A percentile compares a stretch with the other conserved stretches of the same genome.
These are phyloP conservation scores for Geotrichum histeridarum DNA, from an alignment of 1,139 yeast species.

Conservation along the genomic window DNA sequence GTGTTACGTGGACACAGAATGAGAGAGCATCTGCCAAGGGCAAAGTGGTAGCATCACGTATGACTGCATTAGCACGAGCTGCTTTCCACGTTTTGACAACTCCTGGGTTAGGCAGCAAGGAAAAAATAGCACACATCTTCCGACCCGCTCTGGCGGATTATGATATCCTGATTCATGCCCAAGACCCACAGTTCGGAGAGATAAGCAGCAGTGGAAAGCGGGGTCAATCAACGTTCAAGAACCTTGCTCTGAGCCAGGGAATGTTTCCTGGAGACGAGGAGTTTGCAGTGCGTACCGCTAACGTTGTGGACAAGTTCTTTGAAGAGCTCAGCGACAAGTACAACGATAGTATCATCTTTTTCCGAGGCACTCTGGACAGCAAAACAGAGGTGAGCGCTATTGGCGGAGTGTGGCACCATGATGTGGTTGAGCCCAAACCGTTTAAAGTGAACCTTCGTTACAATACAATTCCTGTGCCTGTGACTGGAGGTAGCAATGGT, in stretches of 20 bases:
- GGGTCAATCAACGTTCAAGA: constrained; percentile 51
- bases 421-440: constrained; percentile 47
- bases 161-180: constrained; percentile 62
- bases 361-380: constrained; percentile 33
- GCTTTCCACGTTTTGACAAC: constrained; percentile 52
- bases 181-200: constrained; percentile 10
- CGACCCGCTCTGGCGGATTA: constrained; percentile 80
- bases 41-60: constrained; percentile 64
- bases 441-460: constrained; percentile 78
- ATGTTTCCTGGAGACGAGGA: constrained; percentile 27
- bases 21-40: constrained; percentile 53
- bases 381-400: constrained; percentile 45
- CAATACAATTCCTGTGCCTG: constrained; percentile 59
- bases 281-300: constrained; percentile 17
- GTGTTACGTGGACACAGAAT: constrained; percentile 73
- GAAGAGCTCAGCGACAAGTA: constrained; percentile 35
- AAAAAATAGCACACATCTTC: constrained; percentile 53
- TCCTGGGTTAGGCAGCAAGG: constrained; percentile 40
- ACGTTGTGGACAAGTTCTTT: constrained; percentile 29
- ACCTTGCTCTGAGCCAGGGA: constrained; percentile 39
- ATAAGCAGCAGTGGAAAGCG: constrained; percentile 44
- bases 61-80: constrained; percentile 81
- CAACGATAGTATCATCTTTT: constrained; percentile 52
- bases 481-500: constrained; percentile 31
- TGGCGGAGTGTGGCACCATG: constrained; percentile 77